phyloP scores from a whole-genome alignment of 208 protist species.

The Trypanosoma conorhini region DNA sequence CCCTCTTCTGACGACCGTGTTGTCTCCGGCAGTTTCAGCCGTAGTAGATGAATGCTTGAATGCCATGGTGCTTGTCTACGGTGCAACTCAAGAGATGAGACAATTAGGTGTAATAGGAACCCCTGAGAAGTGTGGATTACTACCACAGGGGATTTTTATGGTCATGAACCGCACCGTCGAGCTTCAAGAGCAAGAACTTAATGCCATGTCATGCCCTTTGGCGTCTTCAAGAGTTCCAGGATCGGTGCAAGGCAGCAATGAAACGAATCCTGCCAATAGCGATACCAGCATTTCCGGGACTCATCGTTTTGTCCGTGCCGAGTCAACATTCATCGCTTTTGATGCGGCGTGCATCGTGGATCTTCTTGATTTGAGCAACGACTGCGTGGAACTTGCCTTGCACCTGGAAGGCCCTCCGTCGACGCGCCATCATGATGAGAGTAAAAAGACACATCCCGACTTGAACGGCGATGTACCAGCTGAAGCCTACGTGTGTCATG shows the following conservation, averaged over 20 bases:
- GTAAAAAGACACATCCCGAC: background rate
- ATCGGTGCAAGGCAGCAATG: background rate
- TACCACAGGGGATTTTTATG: slow-evolving; percentile 69
- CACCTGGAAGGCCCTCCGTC: slow-evolving; percentile 49
- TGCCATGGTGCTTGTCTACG: slow-evolving; percentile 77
- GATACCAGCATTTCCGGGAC: background rate
- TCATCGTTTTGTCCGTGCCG: slow-evolving; percentile 67
- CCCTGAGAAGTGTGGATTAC: slow-evolving; percentile 71
- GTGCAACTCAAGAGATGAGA: slow-evolving; percentile 90
- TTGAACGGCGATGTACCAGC: slow-evolving; percentile 24
- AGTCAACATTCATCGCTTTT: slow-evolving; percentile 81
- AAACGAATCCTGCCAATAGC: background rate
- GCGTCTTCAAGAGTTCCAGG: background rate
- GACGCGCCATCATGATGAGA: background rate
- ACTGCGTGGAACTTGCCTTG: slow-evolving; percentile 67
- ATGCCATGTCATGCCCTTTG: background rate
- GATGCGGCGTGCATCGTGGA: slow-evolving; percentile 71
- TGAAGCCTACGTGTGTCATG: slow-evolving; percentile 67
- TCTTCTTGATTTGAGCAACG: slow-evolving; percentile 78
- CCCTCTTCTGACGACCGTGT: slow-evolving; percentile 48
- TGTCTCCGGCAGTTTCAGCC: slow-evolving; percentile 61
- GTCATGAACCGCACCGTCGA: slow-evolving; percentile 64
- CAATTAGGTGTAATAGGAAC: slow-evolving; percentile 86
- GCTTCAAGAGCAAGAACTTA: slow-evolving; percentile 3
- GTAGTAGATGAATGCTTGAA: slow-evolving; percentile 81